phyloP scores from a whole-genome alignment of 805 yeast species.

The Sugiyamaella floridensis region DNA sequence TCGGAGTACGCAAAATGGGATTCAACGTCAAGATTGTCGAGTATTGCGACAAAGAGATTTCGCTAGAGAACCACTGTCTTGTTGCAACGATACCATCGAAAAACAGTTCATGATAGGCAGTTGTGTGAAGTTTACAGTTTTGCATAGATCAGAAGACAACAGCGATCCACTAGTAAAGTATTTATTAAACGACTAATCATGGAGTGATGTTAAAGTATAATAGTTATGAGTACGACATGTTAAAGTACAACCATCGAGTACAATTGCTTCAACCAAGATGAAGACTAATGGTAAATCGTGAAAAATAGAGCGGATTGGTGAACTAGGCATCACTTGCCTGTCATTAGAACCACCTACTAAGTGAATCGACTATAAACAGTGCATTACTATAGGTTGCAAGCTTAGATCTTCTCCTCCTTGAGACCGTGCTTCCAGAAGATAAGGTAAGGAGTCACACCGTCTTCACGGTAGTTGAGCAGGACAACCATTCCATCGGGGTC shows the following conservation, averaged over 20 bases:
- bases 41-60: slow-evolving; percentile 51
- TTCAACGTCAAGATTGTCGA: slow-evolving; percentile 42
- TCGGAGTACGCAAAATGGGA: slow-evolving; percentile 35
- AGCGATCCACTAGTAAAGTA: no score
- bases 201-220: no score
- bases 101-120: not conserved
- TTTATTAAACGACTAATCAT: no score
- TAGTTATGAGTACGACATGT: no score
- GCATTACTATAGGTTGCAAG: not conserved
- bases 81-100: slow-evolving; percentile 9
- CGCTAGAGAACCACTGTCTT: slow-evolving; percentile 66
- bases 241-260: no score
- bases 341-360: no score
- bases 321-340: no score
- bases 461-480: slow-evolving; percentile 99
- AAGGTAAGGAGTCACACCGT: slow-evolving; percentile 95
- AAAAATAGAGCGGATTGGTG: no score
- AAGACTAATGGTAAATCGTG: not conserved
- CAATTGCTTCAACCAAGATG: no score
- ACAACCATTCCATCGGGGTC: slow-evolving; percentile 99
- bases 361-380: not conserved
- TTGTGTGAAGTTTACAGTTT: no score
- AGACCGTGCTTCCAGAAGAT: slow-evolving; percentile 99
- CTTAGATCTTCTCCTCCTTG: slow-evolving; percentile 80
- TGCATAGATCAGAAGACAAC: no score